Evolutionary conservation across 441 rosid genomes (phyloP).

Genomic region (Jatropha podagrica): DNA sequence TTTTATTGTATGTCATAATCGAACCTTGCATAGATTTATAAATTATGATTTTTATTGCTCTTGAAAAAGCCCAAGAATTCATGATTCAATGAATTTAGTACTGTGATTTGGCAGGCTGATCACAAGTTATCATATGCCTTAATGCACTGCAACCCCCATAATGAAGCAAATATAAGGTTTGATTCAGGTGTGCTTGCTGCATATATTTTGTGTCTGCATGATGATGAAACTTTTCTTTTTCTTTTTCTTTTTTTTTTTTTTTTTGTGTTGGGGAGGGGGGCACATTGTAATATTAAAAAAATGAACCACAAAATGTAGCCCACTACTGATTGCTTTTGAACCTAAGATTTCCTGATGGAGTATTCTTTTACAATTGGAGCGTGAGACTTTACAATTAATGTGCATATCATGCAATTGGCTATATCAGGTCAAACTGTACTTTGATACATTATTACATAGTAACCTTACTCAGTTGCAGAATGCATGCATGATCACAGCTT

Average conservation of each 20-base stretch:
- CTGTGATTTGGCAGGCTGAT: constrained; percentile 71
- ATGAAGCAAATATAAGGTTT: constrained; percentile 81
- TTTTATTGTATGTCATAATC: background rate
- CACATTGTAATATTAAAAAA: background rate
- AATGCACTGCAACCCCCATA: constrained; percentile 61
- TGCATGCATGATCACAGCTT: background rate
- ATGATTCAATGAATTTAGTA: constrained; percentile 11
- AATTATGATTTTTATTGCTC: background rate
- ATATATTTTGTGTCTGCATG: constrained; percentile 24
- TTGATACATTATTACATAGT: background rate
- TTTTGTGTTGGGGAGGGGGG: no score
- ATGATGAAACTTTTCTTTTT: constrained; percentile 3
- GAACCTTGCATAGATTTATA: background rate
- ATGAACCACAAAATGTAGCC: background rate
- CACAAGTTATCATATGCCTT: constrained; percentile 87
- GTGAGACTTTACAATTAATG: constrained; percentile 8
- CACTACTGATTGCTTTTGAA: background rate
- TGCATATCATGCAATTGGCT: constrained; percentile 4
- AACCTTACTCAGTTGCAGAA: background rate
- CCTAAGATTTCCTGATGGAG: background rate
- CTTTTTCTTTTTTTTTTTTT: background rate
- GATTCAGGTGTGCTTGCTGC: constrained; percentile 28
- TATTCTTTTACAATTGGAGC: background rate
- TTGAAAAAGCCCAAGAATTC: background rate
- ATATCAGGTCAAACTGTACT: background rate